Percentiles rank a stretch among this genome's conserved stretches.
phyloP scores from a whole-genome alignment of 768 basidiomycete species.

The Lanmaoa rubissima region DNA sequence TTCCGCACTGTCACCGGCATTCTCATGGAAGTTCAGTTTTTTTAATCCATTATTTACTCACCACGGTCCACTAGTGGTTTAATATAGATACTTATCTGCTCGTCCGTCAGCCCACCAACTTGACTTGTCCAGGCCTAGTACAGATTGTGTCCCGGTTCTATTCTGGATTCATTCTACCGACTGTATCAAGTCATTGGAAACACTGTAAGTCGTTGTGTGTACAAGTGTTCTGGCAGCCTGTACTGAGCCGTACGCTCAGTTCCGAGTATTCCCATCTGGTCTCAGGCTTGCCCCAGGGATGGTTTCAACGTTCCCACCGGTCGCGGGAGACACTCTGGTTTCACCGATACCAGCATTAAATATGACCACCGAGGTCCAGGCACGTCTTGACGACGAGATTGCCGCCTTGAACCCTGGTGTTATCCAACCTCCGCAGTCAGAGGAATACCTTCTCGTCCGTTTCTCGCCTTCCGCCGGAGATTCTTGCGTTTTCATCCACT shows the following conservation, averaged over 20 bases:
- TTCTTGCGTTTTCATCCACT: slow-evolving; percentile 20
- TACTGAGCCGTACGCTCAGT: neutral
- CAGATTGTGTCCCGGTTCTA: too few species aligned
- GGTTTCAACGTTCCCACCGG: neutral
- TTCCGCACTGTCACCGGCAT: neutral
- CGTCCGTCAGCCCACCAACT: too few species aligned
- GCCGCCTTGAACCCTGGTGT: slow-evolving; percentile 7
- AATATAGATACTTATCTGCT: too few species aligned
- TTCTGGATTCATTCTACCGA: neutral
- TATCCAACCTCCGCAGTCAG: slow-evolving; percentile 16
- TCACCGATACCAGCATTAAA: too few species aligned
- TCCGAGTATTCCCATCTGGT: neutral
- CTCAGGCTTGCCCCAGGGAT: too few species aligned
- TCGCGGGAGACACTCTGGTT: neutral
- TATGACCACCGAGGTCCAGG: too few species aligned
- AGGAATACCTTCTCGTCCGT: slow-evolving; percentile 18
- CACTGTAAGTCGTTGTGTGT: slow-evolving; percentile 1
- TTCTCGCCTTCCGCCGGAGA: slow-evolving; percentile 22
- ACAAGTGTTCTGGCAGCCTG: neutral
- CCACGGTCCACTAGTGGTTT: too few species aligned
- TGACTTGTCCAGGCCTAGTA: neutral
- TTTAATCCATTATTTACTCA: neutral
- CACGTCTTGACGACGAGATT: too few species aligned
- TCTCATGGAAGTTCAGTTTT: neutral
- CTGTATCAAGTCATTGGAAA: too few species aligned